These are phyloP conservation scores for Colletotrichum lentis DNA, from an alignment of 2,329 filamentous ascomycete species.

Conservation along the genomic window DNA sequence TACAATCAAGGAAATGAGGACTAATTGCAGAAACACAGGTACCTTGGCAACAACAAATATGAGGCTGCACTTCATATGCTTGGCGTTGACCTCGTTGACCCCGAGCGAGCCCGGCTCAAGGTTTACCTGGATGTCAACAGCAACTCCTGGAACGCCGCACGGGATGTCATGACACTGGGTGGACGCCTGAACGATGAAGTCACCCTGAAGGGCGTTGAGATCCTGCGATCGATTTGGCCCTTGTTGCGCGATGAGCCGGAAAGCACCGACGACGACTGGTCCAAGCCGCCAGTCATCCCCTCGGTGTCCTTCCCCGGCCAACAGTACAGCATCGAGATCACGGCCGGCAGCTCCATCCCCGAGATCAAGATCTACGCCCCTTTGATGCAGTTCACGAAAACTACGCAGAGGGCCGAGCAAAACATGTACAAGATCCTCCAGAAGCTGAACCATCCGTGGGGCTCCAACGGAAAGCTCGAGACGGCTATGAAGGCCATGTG, in stretches of 20 bases:
- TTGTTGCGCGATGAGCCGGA: not conserved
- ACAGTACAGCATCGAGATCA: not conserved
- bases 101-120: not conserved
- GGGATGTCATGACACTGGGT: not conserved
- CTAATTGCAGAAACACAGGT: not conserved
- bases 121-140: not conserved
- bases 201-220: not conserved
- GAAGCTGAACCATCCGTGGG: not conserved
- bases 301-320: not conserved
- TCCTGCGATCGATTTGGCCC: not conserved
- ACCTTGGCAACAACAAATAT: not conserved
- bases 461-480: not conserved
- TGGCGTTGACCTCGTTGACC: not conserved
- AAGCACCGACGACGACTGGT: not conserved
- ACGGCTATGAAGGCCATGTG: not conserved
- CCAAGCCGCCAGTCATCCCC: not conserved
- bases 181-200: not conserved
- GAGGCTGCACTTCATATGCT: not conserved
- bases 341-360: not conserved
- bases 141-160: slow-evolving; percentile 1
- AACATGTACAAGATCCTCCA: slow-evolving; percentile 2
- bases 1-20: no score
- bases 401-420: not conserved
- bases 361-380: slow-evolving; percentile 1
- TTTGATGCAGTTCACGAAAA: not conserved